Evolutionary conservation across 2,329 filamentous ascomycete species (phyloP), one percentile per base, ranked within the genome.

Genomic region (Fusarium sp.): DNA sequence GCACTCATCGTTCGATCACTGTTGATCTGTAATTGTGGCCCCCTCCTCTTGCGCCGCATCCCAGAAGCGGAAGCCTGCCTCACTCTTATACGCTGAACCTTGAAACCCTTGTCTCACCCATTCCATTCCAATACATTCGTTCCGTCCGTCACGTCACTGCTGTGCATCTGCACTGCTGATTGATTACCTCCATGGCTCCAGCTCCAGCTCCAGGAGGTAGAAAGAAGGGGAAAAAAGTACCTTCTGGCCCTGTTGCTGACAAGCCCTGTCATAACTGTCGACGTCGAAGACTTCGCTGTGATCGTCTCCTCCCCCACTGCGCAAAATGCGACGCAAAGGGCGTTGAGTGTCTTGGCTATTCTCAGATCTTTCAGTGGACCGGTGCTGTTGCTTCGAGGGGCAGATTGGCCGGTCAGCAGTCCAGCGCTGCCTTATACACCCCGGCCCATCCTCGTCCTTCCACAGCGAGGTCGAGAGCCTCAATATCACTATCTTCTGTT

Each of bases 211-310:
- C 74, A 57, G 46, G 66, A 14, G 39, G 62, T 58, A 72, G 51
- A 27, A 70, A 62, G 43, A 70, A 70, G 52, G 54, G 62, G 63
- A 66, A 75, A 75, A 61, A 71, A 69, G 48, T 70, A 59, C 68
- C 62, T 49, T 67, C 73, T 54, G 66, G 66, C 15, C 62, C 66
- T n/a, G 66, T 69, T 56, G 72, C 75, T 36, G 67, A 72, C 49
- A 80, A 80, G 67, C 73, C 77, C 41, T 87, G 84, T 72, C 84
- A 87, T 77, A 86, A 85, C 76, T 87, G 84, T 74, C 82, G 84
- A 50, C 82, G 83, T 53, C 81, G 81, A 63, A 80, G 84, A 55
- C 82, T 85, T 74, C 83, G 83, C 66, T 87, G 84, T 75, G 84
- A 87, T 70, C 80, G 82, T 49, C 81, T 83, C 35, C 76, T 82